A percentile compares a stretch with the other conserved stretches of the same genome.
phyloP scores from a whole-genome alignment of 202 grass and related monocot genomes.

The Elaeis oleifera region DNA sequence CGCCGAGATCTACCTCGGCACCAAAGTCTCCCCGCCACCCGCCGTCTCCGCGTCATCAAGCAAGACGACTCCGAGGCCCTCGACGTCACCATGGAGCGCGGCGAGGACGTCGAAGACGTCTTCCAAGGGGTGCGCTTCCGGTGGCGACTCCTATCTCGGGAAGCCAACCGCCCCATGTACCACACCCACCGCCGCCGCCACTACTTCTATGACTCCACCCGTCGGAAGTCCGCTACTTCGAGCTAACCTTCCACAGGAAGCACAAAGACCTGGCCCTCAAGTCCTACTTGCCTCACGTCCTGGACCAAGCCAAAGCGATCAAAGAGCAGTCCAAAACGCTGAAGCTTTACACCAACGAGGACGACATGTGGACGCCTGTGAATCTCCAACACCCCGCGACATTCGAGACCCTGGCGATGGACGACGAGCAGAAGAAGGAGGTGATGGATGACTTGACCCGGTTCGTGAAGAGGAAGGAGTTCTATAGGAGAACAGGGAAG shows the following conservation, averaged over 20 bases:
- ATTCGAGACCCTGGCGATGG: slow-evolving; percentile 5
- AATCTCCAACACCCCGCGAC: neutral
- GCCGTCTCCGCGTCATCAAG: slow-evolving; percentile 34
- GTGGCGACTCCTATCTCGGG: slow-evolving; percentile 38
- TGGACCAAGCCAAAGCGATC: slow-evolving; percentile 45
- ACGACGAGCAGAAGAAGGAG: neutral
- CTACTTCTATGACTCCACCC: too few species aligned
- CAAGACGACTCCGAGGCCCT: slow-evolving; percentile 25
- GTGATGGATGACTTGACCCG: neutral
- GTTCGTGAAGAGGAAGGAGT: slow-evolving; percentile 8
- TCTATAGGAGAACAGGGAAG: slow-evolving; percentile 2
- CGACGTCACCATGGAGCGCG: slow-evolving; percentile 39
- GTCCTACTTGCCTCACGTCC: slow-evolving; percentile 57
- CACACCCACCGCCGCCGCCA: neutral
- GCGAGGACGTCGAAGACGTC: slow-evolving; percentile 44
- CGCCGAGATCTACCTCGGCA: neutral
- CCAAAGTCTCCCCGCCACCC: slow-evolving; percentile 23
- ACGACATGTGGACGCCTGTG: slow-evolving; percentile 13
- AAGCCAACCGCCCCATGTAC: neutral
- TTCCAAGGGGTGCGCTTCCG: slow-evolving; percentile 38
- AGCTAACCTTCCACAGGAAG: slow-evolving; percentile 61
- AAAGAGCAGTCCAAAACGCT: slow-evolving; percentile 34
- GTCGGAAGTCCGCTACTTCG: slow-evolving; percentile 22
- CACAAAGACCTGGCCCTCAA: slow-evolving; percentile 53
- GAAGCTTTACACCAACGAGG: slow-evolving; percentile 56